Conservation (phyloP, 2,329 filamentous ascomycete species). For the Fusarium buharicum region DNA sequence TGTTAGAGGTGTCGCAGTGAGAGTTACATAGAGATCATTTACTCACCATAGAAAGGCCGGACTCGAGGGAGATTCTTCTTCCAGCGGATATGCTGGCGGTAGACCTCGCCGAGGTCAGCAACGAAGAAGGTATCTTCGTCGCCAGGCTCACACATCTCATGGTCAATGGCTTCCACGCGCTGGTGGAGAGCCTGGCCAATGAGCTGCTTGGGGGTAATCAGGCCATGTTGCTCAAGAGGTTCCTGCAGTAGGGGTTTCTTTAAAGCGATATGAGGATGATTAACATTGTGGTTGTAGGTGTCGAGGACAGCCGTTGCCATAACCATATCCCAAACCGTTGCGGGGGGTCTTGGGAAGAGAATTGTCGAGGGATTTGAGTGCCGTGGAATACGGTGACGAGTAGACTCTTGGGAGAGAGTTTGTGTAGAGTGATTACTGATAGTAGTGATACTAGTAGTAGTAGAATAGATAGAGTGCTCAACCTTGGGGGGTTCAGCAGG, state of each 20-base stretch:
- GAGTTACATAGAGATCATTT: background rate
- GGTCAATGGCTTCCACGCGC: slow-evolving; percentile 84
- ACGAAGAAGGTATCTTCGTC: slow-evolving; percentile 99
- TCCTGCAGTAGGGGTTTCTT: slow-evolving; percentile 57
- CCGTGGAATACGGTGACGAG: slow-evolving; percentile 2
- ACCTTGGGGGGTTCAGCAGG: slow-evolving; percentile 48
- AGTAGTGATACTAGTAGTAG: background rate
- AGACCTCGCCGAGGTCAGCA: slow-evolving; percentile 96
- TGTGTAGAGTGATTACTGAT: slow-evolving; percentile 15
- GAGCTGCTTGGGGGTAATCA: slow-evolving; percentile 74
- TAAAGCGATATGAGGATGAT: slow-evolving; percentile 59
- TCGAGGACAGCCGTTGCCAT: slow-evolving; percentile 71
- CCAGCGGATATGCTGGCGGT: slow-evolving; percentile 98
- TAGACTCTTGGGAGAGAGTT: background rate
- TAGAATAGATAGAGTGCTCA: slow-evolving; percentile 23
- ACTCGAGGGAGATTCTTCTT: slow-evolving; percentile 92
- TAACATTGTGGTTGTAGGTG: slow-evolving; percentile 61
- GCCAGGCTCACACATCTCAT: slow-evolving; percentile 87
- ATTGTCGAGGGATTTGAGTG: slow-evolving; percentile 27
- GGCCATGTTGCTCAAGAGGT: slow-evolving; percentile 54
- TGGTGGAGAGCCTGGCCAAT: slow-evolving; percentile 88
- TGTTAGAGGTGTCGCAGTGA: slow-evolving; percentile 6
- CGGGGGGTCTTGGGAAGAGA: slow-evolving; percentile 29
- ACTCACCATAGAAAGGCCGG: slow-evolving; percentile 92
- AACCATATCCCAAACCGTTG: slow-evolving; percentile 67